These are phyloP conservation scores for Babesia divergens DNA, from an alignment of 169 alveolate genomes.

Conservation along the genomic window DNA sequence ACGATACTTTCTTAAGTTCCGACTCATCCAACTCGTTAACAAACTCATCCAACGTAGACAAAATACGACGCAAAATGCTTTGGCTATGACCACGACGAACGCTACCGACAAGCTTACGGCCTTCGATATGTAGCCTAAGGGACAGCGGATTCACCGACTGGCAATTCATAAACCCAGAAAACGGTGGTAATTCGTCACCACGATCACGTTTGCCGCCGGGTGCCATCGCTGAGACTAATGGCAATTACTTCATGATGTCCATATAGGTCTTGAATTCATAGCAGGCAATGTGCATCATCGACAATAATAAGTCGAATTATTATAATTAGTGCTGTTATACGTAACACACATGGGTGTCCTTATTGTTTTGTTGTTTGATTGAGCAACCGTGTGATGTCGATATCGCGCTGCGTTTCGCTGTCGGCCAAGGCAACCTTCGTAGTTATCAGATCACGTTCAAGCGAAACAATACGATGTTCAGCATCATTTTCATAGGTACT, in stretches of 20 bases:
- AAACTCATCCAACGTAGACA: background rate
- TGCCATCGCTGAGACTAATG: background rate
- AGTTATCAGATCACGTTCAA: constrained; percentile 51
- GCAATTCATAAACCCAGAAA: background rate
- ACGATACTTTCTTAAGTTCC: constrained; percentile 3
- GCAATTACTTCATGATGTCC: background rate
- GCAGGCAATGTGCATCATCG: background rate
- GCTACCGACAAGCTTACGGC: constrained; percentile 9
- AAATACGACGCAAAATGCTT: background rate
- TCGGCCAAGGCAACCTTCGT: constrained; percentile 66
- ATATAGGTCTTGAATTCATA: background rate
- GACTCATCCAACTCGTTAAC: constrained; percentile 7
- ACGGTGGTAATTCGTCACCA: background rate
- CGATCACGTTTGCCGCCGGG: background rate
- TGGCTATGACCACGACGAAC: background rate
- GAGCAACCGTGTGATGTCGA: constrained; percentile 11
- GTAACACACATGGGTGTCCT: background rate
- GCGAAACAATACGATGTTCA: constrained; percentile 10
- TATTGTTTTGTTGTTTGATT: background rate
- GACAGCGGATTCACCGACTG: constrained; percentile 37
- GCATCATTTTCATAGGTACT: background rate
- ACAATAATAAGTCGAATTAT: background rate
- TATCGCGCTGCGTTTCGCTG: constrained; percentile 63
- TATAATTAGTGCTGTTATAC: background rate
- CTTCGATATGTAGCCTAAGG: constrained; percentile 19